Evolutionary conservation across 1,284 basidiomycete species (phyloP).

Genomic region (Macrocystidia cucumis): DNA sequence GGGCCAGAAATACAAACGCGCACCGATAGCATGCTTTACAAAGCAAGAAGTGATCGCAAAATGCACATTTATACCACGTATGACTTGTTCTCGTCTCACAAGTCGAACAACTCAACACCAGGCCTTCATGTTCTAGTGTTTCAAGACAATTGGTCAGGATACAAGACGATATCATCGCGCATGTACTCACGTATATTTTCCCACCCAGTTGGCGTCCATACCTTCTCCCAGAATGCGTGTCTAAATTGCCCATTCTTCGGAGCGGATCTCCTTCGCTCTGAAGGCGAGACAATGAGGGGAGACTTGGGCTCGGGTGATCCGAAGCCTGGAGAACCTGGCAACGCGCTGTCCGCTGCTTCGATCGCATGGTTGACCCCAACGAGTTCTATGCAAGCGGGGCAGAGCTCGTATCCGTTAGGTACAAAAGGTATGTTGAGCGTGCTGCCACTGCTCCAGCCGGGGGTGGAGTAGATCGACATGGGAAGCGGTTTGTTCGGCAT

Average conservation of each 20-base stretch:
- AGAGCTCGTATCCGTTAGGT: conserved; percentile 70
- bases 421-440: no score
- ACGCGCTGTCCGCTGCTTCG: conserved; percentile 41
- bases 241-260: conserved; percentile 68
- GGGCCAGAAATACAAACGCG: conserved; percentile 10
- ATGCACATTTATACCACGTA: conserved; percentile 79
- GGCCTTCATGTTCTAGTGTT: conserved; percentile 55
- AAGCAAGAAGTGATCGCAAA: conserved; percentile 72
- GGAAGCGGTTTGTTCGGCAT: no score
- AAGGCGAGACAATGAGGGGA: conserved; percentile 41
- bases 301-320: conserved; percentile 32
- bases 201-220: conserved; percentile 79
- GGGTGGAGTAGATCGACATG: no score
- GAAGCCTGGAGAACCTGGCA: conserved; percentile 34
- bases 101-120: conserved; percentile 65
- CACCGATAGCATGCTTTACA: conserved; percentile 79
- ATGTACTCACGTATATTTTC: conserved; percentile 70
- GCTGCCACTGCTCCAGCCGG: no score
- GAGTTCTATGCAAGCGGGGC: conserved; percentile 67
- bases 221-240: conserved; percentile 80
- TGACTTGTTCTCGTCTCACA: conserved; percentile 54
- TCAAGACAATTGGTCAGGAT: conserved; percentile 3
- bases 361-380: conserved; percentile 75
- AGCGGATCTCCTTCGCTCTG: conserved; percentile 53
- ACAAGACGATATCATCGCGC: neutral